Percentiles rank a stretch among this genome's conserved stretches.
phyloP scores from a whole-genome alignment of 2,329 filamentous ascomycete species.

The Penicillium occitanis region DNA sequence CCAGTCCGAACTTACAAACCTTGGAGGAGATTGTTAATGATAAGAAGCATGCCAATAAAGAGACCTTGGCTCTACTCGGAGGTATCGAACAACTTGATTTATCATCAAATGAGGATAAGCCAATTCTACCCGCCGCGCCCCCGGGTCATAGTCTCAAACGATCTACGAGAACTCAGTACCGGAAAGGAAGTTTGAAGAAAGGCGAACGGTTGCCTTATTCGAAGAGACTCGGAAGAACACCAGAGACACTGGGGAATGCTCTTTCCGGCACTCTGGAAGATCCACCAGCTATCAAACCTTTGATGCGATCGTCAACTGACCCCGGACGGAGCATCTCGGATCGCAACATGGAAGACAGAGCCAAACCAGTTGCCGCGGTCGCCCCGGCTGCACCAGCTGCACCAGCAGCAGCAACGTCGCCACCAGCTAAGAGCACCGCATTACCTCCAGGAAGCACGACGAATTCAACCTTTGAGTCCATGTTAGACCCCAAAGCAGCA shows the following conservation, averaged over 20 bases:
- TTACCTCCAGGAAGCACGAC: slow-evolving; percentile 26
- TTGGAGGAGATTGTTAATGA: slow-evolving; percentile 75
- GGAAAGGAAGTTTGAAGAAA: slow-evolving; percentile 80
- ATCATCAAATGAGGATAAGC: slow-evolving; percentile 67
- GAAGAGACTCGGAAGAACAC: slow-evolving; percentile 65
- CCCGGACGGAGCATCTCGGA: slow-evolving; percentile 30
- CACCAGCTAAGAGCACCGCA: slow-evolving; percentile 12
- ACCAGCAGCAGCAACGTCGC: not conserved
- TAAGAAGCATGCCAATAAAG: slow-evolving; percentile 67
- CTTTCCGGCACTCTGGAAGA: slow-evolving; percentile 40
- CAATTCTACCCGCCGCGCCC: slow-evolving; percentile 74
- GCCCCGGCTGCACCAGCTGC: not conserved
- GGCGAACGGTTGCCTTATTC: slow-evolving; percentile 74
- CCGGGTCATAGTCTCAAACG: slow-evolving; percentile 78
- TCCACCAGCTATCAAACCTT: slow-evolving; percentile 31
- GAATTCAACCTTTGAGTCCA: slow-evolving; percentile 32
- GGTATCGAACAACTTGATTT: slow-evolving; percentile 47
- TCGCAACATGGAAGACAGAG: slow-evolving; percentile 9
- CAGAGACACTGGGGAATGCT: slow-evolving; percentile 59
- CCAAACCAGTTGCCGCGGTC: not conserved
- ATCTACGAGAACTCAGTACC: slow-evolving; percentile 88
- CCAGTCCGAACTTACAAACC: slow-evolving; percentile 65
- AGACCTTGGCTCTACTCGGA: slow-evolving; percentile 57
- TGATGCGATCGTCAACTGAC: slow-evolving; percentile 40
- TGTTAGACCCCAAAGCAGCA: slow-evolving; percentile 32